Percentiles rank a stretch among this genome's conserved stretches.
Evolutionary conservation across 805 yeast species (phyloP).

Genomic region (Kazachstania taianensis): DNA sequence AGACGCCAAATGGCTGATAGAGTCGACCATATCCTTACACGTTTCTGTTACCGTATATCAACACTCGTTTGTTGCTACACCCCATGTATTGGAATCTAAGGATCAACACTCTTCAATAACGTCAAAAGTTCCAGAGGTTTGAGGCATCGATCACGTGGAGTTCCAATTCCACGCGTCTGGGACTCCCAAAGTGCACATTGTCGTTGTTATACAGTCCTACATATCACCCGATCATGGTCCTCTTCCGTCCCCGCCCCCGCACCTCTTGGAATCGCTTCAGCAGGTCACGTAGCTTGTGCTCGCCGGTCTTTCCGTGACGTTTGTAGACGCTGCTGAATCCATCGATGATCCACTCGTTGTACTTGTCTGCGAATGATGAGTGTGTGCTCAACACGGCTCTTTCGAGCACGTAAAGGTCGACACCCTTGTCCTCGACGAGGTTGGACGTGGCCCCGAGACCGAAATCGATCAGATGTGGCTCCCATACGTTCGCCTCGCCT

Average conservation of each 20-base stretch:
- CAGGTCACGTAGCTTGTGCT: conserved; percentile 40
- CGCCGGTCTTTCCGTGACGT: conserved; percentile 27
- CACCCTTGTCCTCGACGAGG: conserved; percentile 87
- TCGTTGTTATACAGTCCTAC: neutral
- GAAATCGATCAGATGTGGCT: conserved; percentile 74
- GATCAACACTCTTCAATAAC: no score
- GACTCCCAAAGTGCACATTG: no score
- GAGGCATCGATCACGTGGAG: no score
- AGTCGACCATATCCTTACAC: conserved; percentile 36
- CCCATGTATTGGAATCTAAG: no score
- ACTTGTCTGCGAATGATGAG: conserved; percentile 54
- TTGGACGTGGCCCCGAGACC: conserved; percentile 75
- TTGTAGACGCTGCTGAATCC: conserved; percentile 47
- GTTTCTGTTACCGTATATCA: neutral
- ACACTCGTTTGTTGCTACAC: neutral
- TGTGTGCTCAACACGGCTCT: conserved; percentile 88
- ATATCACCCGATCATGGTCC: conserved; percentile 77
- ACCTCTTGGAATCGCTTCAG: conserved; percentile 68
- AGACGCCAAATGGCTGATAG: conserved; percentile 53
- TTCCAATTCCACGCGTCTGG: no score
- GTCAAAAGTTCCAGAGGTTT: no score
- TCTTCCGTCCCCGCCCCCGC: conserved; percentile 83
- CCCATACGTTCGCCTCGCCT: conserved; percentile 14
- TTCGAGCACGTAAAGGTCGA: conserved; percentile 90
- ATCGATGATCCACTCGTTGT: conserved; percentile 59